Evolutionary conservation across 805 yeast species (phyloP), one percentile per base, ranked within the genome.

Genomic region (Candida chilensis): DNA sequence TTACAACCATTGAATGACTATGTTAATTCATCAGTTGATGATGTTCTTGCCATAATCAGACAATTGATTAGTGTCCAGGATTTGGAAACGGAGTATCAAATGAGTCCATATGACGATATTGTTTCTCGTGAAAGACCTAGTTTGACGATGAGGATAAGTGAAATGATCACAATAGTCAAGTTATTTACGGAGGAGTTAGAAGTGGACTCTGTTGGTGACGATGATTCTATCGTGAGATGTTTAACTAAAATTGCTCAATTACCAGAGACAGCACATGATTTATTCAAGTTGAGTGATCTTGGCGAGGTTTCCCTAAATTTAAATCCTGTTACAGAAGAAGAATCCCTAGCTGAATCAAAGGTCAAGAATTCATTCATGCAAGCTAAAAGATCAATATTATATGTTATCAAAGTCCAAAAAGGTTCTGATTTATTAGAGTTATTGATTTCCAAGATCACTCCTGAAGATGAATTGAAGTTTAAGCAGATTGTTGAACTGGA

Each of bases 1-100:
- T 53, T 85, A 41, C 87, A 82, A 46, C 94, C 95, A 1, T 60
- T 85, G 45, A 83, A 83, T 48, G 88, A 81, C 27, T 83, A 73
- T 44, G 67, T 86, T 26, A 63, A 59, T 30, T 57, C 69, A 10
- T 65, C 74, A 6, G 54, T 59, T 5, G 75, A 63, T 5, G 57
- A 64, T 9, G 63, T 75, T 27, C 54, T 69, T 20, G 45, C 51
- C 0, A 48, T 73, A 6, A 53, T 80, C 31, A 54, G 52, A 27
- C 51, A 57, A 14, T 45, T 83, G 16, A 66, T 81, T 22, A 64
- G 70, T 33, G 54, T 78, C 20, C 63, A 67, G 16, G 74, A 70
- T 17, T 49, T 80, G 28, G 90, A 83, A 31, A 42, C 52, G 6
- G 70, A 67, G 30, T 86, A 74, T 48, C 70, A 68, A 17, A 66